Percentiles rank a stretch among this genome's conserved stretches.
Evolutionary conservation across 495 filamentous ascomycete genomes (phyloP).

Genomic region (Xylaria sp.): DNA sequence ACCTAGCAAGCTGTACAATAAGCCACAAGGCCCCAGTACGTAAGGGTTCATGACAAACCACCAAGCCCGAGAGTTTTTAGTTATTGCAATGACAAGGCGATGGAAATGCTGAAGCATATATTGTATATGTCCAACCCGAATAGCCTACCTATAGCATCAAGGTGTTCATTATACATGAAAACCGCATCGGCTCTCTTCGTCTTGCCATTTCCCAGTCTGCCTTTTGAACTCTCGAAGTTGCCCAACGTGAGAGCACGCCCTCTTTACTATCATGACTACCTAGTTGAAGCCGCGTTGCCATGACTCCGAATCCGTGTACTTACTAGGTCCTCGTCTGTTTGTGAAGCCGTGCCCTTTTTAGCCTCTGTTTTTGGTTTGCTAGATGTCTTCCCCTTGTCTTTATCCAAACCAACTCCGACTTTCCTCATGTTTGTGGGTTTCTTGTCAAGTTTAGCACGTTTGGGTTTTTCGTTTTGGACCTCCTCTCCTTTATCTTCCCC

Average conservation of each 20-base stretch:
- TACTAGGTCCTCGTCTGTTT: slow-evolving; percentile 27
- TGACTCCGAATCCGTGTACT: slow-evolving; percentile 26
- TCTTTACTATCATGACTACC: not conserved
- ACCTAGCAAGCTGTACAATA: too few species aligned
- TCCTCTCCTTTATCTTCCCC: not conserved
- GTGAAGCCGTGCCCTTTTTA: slow-evolving; percentile 27
- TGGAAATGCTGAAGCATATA: too few species aligned
- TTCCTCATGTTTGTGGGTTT: slow-evolving; percentile 1
- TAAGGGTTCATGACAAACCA: too few species aligned
- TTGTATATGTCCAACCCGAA: not conserved
- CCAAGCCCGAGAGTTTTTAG: not conserved
- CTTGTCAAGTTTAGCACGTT: not conserved
- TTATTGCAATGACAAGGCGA: not conserved
- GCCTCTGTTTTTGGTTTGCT: slow-evolving; percentile 16
- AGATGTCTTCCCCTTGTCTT: not conserved
- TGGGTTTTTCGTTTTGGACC: not conserved
- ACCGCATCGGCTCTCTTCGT: not conserved
- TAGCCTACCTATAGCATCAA: not conserved
- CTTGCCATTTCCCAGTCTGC: not conserved
- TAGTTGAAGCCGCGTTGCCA: not conserved
- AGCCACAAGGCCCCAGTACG: not conserved
- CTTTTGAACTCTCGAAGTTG: not conserved
- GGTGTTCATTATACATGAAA: not conserved
- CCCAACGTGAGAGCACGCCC: not conserved
- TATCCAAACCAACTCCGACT: not conserved